A percentile compares a stretch with the other conserved stretches of the same genome.
These are phyloP conservation scores for Colletotrichum sp. DNA, from an alignment of 2,329 filamentous ascomycete genomes.

Conservation along the genomic window DNA sequence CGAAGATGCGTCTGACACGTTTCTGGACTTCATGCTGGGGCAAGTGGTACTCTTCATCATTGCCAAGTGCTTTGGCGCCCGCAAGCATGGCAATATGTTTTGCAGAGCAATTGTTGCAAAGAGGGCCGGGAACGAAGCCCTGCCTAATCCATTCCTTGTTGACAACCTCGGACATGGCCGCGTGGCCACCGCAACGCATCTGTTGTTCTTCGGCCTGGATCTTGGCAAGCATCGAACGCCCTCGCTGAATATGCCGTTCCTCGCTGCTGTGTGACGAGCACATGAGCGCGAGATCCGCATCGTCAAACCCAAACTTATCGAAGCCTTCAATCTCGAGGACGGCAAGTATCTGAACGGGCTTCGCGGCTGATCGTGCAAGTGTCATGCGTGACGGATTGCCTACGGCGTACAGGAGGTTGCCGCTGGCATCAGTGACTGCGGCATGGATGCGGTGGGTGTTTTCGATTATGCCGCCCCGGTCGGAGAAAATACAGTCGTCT, in stretches of 20 bases:
- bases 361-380: not conserved
- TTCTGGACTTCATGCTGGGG: not conserved
- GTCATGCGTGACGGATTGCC: not conserved
- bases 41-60: not conserved
- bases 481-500: not conserved
- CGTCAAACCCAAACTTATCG: not conserved
- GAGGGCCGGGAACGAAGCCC: accelerated
- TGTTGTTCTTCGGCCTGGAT: not conserved
- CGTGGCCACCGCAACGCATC: not conserved
- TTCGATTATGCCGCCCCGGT: not conserved
- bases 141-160: not conserved
- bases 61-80: not conserved
- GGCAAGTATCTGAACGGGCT: not conserved
- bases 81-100: not conserved
- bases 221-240: not conserved
- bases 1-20: not conserved
- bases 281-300: not conserved
- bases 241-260: not conserved
- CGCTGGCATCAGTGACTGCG: not conserved
- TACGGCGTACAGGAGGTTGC: not conserved
- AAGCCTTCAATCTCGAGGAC: not conserved
- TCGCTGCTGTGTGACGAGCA: not conserved
- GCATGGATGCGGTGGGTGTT: not conserved
- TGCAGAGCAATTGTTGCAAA: not conserved
- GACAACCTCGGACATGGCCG: not conserved